Evolutionary conservation across 2,329 filamentous ascomycete genomes (phyloP), one percentile per base, ranked within the genome.

Genomic region (Pyricularia grisea): DNA sequence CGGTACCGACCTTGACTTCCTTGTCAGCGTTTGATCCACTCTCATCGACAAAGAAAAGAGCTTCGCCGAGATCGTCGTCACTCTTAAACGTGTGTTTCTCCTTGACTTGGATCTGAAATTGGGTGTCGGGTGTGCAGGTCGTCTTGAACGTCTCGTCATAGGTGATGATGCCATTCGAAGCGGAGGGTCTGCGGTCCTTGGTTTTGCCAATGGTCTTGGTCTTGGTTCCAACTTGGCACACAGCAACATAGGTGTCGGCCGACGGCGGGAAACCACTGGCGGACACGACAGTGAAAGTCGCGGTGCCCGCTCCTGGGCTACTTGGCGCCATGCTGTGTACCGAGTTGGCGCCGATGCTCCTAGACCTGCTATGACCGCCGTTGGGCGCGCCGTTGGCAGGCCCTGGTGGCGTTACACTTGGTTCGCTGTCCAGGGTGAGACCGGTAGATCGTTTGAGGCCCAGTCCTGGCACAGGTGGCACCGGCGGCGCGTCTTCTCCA

Each of bases 41-140:
- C 76, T 99, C 94, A 72, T 94, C 93, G n/a, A 99, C 87, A 76
- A 96, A 94, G 81, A 97, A 97, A n/a, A 91, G 77, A 5, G 87
- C 87, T 75, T 98, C 94, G 68, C 95, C 95, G 0, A 99, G 85
- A 70, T 90, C 87, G 69, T 94, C 90, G 76, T 96, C 93, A 70
- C 88, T 90, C 67, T 92, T 91, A 75, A 98, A 94, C 0, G 89
- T 92, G 74, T 91, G 88, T 75, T 97, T 92, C 74, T 93, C 91
- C 77, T 93, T 93, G 71, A 93, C 93, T 72, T 92, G 87, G 71
- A 99, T 77, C 77, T 93, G 91, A 85, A 97, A 98, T 75, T 92
- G 89, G 27, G 91, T 85, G 74, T 97, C 94, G 2, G 94, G 89
- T 0, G 90, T 86, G 79, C 93, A 96, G 12, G 85, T 82, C 27